Conservation (phyloP, 805 yeast genomes). For the Kuraishia hungarica region DNA sequence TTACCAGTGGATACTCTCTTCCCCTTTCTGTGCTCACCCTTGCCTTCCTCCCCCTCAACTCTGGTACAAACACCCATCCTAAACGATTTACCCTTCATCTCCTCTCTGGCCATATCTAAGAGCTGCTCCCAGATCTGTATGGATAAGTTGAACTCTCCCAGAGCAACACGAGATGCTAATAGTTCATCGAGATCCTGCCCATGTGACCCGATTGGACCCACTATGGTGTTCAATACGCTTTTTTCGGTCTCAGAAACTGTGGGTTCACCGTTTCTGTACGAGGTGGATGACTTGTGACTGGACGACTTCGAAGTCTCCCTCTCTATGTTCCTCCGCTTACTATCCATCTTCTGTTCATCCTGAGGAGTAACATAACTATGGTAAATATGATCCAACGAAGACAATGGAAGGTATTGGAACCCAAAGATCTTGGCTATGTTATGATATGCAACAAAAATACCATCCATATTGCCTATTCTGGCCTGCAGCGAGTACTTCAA, state of each 20-base stretch:
- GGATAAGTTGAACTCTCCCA: slow-evolving; percentile 58
- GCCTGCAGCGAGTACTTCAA: slow-evolving; percentile 88
- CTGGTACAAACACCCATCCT: slow-evolving; percentile 22
- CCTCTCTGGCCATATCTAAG: slow-evolving; percentile 26
- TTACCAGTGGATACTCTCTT: no score
- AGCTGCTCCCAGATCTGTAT: slow-evolving; percentile 41
- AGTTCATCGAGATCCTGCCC: slow-evolving; percentile 24
- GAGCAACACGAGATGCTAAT: slow-evolving; percentile 46
- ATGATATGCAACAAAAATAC: slow-evolving; percentile 88
- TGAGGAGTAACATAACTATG: slow-evolving; percentile 26
- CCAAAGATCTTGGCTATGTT: slow-evolving; percentile 78
- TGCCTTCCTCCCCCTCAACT: slow-evolving; percentile 7
- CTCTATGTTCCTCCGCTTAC: slow-evolving; percentile 3
- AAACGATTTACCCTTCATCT: slow-evolving; percentile 24
- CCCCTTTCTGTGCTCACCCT: no score
- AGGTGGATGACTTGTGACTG: slow-evolving; percentile 2
- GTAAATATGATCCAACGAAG: slow-evolving; percentile 56
- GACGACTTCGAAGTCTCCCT: slow-evolving; percentile 6
- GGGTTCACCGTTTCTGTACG: no score
- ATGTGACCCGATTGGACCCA: slow-evolving; percentile 17
- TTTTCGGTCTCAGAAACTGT: background rate
- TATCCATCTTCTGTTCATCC: slow-evolving; percentile 1
- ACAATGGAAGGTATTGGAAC: slow-evolving; percentile 76
- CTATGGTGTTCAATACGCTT: slow-evolving; percentile 11
- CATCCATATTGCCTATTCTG: slow-evolving; percentile 94